Evolutionary conservation across 129 eudicot species (phyloP), one percentile per base, ranked within the genome.

Genomic region (Sambucus nigra): DNA sequence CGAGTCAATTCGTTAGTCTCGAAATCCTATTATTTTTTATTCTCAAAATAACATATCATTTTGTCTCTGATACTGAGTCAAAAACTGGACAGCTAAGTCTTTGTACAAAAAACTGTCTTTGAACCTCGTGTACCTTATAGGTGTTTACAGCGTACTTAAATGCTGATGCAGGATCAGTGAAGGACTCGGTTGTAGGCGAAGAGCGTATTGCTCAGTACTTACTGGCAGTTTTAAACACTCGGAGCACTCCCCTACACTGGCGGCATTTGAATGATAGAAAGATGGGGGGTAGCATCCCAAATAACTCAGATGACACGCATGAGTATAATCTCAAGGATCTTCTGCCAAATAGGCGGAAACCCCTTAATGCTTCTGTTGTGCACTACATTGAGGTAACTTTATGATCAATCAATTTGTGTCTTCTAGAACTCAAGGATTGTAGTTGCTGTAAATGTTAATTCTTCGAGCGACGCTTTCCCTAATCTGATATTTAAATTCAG

Each of bases 221-320:
- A 47, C 76, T 91, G 64, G 95, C 98, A 47, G 84, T 91, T 51
- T 59, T 91, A 52, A 91, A 85, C 73, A 81, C 86, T 50, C 77
- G 98, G n/a, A 76, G 77, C 59, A 91, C 95, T 51, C 98, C 98
- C 25, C 76, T 91, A 15, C 98, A 82, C 44, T 91, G 98, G 98
- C 79, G 79, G 35, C 80, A 47, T 51, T 46, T 73, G 60, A 56
- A 67, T 25, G 44, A 48, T 51, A 59, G 69, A 69, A 76, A 49
- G 31, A 19, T 54, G 16, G 77, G 79, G 33, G 76, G 55, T 25
- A n/a, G n/a, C 45, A 2, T 42, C 51, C 51, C 57, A 51, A 61
- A 48, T 10, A 71, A 64, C 25, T 59, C 47, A 21, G 68, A 63
- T 18, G 79, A 63, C 35, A 73, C 63, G 66, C 78, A 49, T 17